Evolutionary conservation across 2,329 filamentous ascomycete species (phyloP), one percentile per base, ranked within the genome.

Genomic region (Fusarium stilboides): DNA sequence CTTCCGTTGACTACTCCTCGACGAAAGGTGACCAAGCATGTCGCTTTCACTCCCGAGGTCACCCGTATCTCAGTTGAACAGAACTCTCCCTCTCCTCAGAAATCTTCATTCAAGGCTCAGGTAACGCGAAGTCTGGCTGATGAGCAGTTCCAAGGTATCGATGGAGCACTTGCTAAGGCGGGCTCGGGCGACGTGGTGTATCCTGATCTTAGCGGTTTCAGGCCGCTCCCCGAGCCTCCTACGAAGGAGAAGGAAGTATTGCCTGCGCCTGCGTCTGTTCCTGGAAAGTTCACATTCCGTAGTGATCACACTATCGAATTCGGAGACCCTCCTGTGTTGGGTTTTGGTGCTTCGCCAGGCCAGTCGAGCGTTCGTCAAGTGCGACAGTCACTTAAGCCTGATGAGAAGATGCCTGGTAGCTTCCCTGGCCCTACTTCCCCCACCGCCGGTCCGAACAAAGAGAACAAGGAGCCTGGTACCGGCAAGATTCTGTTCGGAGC

Each of bases 11-110:
- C 88, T 7, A 93, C 91, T 2, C 92, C 91, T 9, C 89, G 90
- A 33, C 86, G 89, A 24, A 92, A 89, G 78, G 76, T 84, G 37
- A 78, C 81, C 19, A 97, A 97, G 82, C 91, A 88, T 57, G 93
- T 97, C 36, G 90, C 92, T 51, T 97, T 97, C 74, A 94, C 92
- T 0, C 91, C 90, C 0, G 89, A 89, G 64, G 90, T 90, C 36
- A 87, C 92, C 66, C 80, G 81, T 0, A 70, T 81, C 45, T 57
- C 64, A 19, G 45, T 53, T 2, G 74, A 76, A 49, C 84, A 87
- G 62, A 81, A 84, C 59, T 87, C 88, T 3, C 88, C 88, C 9
- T 88, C 88, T 5, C 86, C 87, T 6, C 75, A 86, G 68, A 88
- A 89, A 73, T 81, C 83, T 34, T 80, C 85, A 20, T 80, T 84